Evolutionary conservation across 495 filamentous ascomycete genomes (phyloP).

Genomic region (Chaetomidium leptoderma): DNA sequence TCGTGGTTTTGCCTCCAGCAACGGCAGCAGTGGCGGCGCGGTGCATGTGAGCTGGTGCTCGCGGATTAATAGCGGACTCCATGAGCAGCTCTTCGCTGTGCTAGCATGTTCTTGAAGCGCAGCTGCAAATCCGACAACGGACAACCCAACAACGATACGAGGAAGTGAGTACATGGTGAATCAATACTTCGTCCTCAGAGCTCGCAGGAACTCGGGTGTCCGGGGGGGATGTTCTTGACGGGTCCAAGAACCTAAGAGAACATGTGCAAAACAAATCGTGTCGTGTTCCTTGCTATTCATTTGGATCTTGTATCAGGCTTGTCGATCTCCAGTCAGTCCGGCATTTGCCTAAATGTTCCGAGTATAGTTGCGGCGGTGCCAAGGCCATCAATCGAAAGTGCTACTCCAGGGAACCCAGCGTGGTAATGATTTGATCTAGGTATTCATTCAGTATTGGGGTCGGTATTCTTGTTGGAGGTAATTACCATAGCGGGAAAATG

Average conservation of each 20-base stretch:
- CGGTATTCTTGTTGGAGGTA: no score
- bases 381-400: conserved; percentile 2
- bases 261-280: not conserved
- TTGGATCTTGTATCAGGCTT: not conserved
- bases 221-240: no score
- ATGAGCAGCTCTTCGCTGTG: not conserved
- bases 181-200: no score
- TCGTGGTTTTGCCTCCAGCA: not conserved
- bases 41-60: not conserved
- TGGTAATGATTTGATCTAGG: no score
- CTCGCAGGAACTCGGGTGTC: no score
- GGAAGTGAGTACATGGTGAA: not conserved
- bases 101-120: not conserved
- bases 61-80: not conserved
- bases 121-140: not conserved
- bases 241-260: no score
- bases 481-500: no score
- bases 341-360: conserved; percentile 15
- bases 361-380: not conserved
- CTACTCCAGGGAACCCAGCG: not conserved
- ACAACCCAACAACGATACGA: not conserved
- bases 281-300: not conserved
- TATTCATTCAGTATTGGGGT: no score
- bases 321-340: conserved; percentile 1
- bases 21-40: not conserved